Conservation (phyloP, 768 basidiomycete species). For the Brasilioporus rufonigricans region DNA sequence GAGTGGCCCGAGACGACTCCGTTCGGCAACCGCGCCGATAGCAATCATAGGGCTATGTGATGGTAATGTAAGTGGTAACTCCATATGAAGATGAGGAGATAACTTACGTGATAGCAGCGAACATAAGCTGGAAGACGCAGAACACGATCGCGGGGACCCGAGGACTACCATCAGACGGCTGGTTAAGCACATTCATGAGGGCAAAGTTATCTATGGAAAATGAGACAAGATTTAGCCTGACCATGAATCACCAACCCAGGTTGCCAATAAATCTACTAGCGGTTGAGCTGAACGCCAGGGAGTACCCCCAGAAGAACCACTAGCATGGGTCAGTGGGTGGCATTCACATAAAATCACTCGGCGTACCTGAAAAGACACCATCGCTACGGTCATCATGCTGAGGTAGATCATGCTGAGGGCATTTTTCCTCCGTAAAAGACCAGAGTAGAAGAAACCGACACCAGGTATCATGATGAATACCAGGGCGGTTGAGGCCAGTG, state of each 20-base stretch:
- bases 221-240: neutral
- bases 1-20: conserved; percentile 78
- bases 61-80: conserved; percentile 14
- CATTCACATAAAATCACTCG: conserved; percentile 41
- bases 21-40: conserved; percentile 90
- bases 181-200: conserved; percentile 70
- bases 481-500: conserved; percentile 70
- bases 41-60: conserved; percentile 73
- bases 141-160: conserved; percentile 75
- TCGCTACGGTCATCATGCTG: conserved; percentile 70
- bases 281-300: conserved; percentile 83
- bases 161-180: conserved; percentile 69
- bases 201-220: conserved; percentile 70
- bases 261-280: conserved; percentile 80
- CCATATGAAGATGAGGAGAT: neutral
- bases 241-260: conserved; percentile 51
- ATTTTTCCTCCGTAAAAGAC: conserved; percentile 88
- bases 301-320: conserved; percentile 99
- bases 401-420: conserved; percentile 88
- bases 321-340: conserved; percentile 28
- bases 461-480: conserved; percentile 87
- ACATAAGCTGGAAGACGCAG: conserved; percentile 87
- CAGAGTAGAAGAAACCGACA: conserved; percentile 88
- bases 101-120: conserved; percentile 80
- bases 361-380: conserved; percentile 81